Percentiles rank a stretch among this genome's conserved stretches.
Conservation (phyloP, 768 basidiomycete species). For the Pholiota conissans region DNA sequence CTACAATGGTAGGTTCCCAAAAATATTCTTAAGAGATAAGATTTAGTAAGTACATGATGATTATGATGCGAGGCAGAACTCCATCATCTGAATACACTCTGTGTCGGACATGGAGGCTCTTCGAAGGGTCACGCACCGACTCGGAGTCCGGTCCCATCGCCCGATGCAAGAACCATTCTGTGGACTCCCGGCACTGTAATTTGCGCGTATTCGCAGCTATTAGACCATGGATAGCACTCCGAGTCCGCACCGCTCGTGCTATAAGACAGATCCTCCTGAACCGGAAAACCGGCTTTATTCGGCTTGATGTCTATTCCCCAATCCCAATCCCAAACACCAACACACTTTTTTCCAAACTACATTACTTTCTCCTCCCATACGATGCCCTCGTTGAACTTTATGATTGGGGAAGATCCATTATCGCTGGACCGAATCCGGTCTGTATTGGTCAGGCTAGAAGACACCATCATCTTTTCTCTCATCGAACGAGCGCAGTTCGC, state of each 20-base stretch:
- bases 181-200: neutral
- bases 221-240: neutral
- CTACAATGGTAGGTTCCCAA: neutral
- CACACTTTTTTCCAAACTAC: neutral
- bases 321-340: constrained; percentile 1
- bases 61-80: too few species aligned
- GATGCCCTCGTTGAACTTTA: constrained; percentile 71
- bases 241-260: neutral
- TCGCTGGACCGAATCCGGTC: constrained; percentile 87
- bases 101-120: neutral
- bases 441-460: constrained; percentile 88
- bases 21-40: too few species aligned
- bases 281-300: constrained; percentile 23
- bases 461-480: constrained; percentile 97
- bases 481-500: constrained; percentile 98
- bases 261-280: neutral
- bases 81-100: too few species aligned
- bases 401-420: constrained; percentile 76
- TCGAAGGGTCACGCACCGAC: neutral
- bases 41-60: too few species aligned
- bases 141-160: constrained; percentile 4
- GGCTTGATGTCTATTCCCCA: constrained; percentile 12
- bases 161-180: neutral
- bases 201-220: neutral
- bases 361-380: constrained; percentile 9